Conservation (phyloP, 192 early-diverging fungal species). For the Coemansia sp. region DNA sequence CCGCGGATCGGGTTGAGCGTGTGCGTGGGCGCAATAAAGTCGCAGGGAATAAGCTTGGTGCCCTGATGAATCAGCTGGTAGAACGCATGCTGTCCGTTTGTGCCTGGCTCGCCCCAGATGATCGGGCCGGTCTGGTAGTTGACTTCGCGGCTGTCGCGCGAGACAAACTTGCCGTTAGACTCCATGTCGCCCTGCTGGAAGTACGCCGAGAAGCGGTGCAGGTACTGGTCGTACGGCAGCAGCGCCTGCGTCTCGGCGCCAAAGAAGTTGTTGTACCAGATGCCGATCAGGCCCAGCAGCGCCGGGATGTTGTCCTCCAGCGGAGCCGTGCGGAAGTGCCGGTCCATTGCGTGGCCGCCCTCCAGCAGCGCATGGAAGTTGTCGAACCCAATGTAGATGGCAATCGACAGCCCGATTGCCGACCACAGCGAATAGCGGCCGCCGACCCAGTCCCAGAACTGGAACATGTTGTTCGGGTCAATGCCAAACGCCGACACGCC, state of each 20-base stretch:
- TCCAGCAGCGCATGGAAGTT: slow-evolving; percentile 89
- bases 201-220: slow-evolving; percentile 97
- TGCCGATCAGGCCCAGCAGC: slow-evolving; percentile 81
- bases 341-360: slow-evolving; percentile 96
- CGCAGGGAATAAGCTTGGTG: slow-evolving; percentile 92
- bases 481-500: slow-evolving; percentile 92
- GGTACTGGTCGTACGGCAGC: slow-evolving; percentile 98
- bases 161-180: slow-evolving; percentile 95
- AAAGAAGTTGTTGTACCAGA: slow-evolving; percentile 99
- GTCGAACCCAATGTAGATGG: slow-evolving; percentile 90
- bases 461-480: slow-evolving; percentile 96
- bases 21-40: slow-evolving; percentile 94
- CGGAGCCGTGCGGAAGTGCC: slow-evolving; percentile 88
- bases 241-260: slow-evolving; percentile 91
- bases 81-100: slow-evolving; percentile 99
- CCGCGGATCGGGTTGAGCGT: slow-evolving; percentile 88
- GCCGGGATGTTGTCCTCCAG: slow-evolving; percentile 94
- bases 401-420: slow-evolving; percentile 96
- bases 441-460: slow-evolving; percentile 99
- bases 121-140: slow-evolving; percentile 91
- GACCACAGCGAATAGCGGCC: slow-evolving; percentile 99
- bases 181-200: slow-evolving; percentile 99
- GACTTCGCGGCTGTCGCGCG: slow-evolving; percentile 76
- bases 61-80: slow-evolving; percentile 99
- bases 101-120: slow-evolving; percentile 99